phyloP scores from a whole-genome alignment of 2,329 filamentous ascomycete species.

The Hypoxylon sp. region DNA sequence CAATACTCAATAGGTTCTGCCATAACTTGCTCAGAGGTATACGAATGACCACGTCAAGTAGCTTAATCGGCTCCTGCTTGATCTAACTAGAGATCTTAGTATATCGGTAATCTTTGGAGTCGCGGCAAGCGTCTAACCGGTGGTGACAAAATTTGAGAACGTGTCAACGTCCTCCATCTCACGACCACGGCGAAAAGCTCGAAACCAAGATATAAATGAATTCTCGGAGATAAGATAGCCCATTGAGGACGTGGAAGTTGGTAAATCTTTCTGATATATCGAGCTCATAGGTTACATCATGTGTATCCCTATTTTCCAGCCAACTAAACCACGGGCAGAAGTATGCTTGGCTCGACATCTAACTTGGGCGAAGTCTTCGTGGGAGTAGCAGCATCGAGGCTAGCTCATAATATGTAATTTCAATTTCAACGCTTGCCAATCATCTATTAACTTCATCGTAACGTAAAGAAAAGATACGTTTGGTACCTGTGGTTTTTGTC shows the following conservation, averaged over 20 bases:
- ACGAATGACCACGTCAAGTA: constrained; percentile 21
- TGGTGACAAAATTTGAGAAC: constrained; percentile 20
- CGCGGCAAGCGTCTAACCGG: constrained; percentile 26
- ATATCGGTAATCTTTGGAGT: constrained; percentile 20
- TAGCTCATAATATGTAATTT: not conserved
- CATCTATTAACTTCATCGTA: not conserved
- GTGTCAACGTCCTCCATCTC: constrained; percentile 19
- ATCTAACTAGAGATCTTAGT: constrained; percentile 4
- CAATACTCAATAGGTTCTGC: not conserved
- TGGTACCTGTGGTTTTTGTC: not conserved
- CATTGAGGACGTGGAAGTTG: not conserved
- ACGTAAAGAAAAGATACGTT: not conserved
- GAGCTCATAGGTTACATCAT: not conserved
- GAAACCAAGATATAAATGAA: not conserved
- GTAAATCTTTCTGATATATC: not conserved
- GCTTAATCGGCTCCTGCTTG: constrained; percentile 16
- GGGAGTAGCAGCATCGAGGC: not conserved
- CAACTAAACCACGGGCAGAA: not conserved
- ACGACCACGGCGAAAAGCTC: not conserved
- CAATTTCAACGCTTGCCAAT: not conserved
- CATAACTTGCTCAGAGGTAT: not conserved
- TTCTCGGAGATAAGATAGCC: not conserved
- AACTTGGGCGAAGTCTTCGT: constrained; percentile 3
- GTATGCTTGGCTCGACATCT: constrained; percentile 19
- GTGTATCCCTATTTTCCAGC: not conserved